Evolutionary conservation across 345 rosid species (phyloP).

Genomic region (Euclidium syriacum): DNA sequence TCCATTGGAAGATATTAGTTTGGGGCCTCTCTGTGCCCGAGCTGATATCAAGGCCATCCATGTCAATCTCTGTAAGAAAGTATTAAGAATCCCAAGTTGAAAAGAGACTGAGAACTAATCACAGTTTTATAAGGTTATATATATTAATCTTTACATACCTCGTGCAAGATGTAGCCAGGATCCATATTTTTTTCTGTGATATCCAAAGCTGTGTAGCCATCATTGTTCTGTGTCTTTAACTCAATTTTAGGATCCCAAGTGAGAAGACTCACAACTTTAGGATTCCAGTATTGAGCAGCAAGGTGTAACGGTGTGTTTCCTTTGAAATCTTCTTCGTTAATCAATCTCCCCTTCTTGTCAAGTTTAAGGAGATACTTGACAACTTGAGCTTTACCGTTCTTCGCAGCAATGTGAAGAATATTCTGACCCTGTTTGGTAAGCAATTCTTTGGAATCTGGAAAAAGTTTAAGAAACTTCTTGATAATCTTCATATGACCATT

Average conservation of each 20-base stretch:
- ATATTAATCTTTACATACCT: neutral
- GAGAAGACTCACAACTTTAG: neutral
- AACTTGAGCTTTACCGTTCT: neutral
- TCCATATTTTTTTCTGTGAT: neutral
- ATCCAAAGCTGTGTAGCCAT: slow-evolving; percentile 13
- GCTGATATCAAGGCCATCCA: slow-evolving; percentile 19
- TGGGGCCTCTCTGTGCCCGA: slow-evolving; percentile 9
- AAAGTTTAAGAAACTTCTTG: neutral
- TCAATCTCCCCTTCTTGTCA: neutral
- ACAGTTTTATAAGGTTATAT: too few species aligned
- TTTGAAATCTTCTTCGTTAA: slow-evolving; percentile 3
- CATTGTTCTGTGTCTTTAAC: neutral
- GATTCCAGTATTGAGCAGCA: neutral
- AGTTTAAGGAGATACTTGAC: neutral
- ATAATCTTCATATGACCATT: neutral
- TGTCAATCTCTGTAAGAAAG: slow-evolving; percentile 17
- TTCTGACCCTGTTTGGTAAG: neutral
- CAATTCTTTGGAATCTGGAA: slow-evolving; percentile 4
- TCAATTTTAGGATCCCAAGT: neutral
- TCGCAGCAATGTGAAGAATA: slow-evolving; percentile 9
- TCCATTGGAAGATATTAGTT: too few species aligned
- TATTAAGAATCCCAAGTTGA: neutral
- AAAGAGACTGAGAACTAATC: too few species aligned
- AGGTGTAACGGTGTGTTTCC: slow-evolving; percentile 17
- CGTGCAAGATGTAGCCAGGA: neutral